Evolutionary conservation across 768 basidiomycete species (phyloP).

Genomic region (Mycena belliarum): DNA sequence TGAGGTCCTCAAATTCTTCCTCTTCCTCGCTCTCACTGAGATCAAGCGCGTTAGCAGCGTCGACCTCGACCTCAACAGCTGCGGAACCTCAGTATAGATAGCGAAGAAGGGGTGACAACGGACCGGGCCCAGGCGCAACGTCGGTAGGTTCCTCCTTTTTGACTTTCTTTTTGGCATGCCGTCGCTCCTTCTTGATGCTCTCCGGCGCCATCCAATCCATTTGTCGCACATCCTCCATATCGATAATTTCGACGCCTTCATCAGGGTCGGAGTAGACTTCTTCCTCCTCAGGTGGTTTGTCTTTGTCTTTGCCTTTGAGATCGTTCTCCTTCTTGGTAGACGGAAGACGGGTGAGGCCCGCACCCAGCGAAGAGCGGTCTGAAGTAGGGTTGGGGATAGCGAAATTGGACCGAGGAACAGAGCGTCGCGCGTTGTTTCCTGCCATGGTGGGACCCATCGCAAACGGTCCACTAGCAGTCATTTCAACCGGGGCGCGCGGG

Average conservation of each 20-base stretch:
- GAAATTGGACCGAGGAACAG: constrained; percentile 58
- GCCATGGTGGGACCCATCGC: constrained; percentile 81
- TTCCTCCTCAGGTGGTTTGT: constrained; percentile 42
- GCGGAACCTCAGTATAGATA: background rate
- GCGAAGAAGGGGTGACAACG: constrained; percentile 2
- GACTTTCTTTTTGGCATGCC: constrained; percentile 32
- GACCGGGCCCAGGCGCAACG: constrained; percentile 24
- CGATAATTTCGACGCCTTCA: constrained; percentile 84
- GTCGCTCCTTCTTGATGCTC: constrained; percentile 54
- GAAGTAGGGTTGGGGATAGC: constrained; percentile 46
- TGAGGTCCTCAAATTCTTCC: constrained; percentile 75
- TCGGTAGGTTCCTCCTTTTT: constrained; percentile 42
- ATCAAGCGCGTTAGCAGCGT: constrained; percentile 62
- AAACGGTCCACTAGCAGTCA: constrained; percentile 87
- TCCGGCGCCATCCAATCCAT: constrained; percentile 93
- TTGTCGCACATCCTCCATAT: constrained; percentile 73
- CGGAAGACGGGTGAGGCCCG: constrained; percentile 52
- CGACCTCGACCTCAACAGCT: constrained; percentile 36
- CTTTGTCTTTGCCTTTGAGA: constrained; percentile 30
- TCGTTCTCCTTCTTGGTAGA: constrained; percentile 45
- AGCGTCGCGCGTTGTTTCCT: constrained; percentile 53
- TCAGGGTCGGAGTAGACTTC: constrained; percentile 86
- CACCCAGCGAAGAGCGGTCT: constrained; percentile 44
- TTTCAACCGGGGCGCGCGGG: constrained; percentile 57
- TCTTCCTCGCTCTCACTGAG: constrained; percentile 79